Conservation (phyloP, 192 early-diverging fungal genomes). For the Rhizophagus clarus region DNA sequence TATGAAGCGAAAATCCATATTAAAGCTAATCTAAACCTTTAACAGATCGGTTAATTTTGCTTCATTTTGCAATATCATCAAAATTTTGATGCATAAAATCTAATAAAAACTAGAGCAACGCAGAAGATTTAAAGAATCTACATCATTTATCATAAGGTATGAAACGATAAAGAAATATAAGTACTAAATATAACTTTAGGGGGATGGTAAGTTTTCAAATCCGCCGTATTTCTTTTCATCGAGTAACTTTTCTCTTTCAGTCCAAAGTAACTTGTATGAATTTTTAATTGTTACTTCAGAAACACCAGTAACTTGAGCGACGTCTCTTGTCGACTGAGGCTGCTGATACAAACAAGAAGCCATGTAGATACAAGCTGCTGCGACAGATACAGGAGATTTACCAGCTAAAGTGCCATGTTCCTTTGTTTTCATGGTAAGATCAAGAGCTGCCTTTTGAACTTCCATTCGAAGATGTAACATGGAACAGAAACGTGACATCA, state of each 20-base stretch:
- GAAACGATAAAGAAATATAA: too few species aligned
- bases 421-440: constrained; percentile 70
- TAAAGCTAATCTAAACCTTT: too few species aligned
- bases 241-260: constrained; percentile 57
- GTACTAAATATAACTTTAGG: neutral
- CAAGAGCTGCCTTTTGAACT: constrained; percentile 71
- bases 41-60: too few species aligned
- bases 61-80: too few species aligned
- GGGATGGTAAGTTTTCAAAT: constrained; percentile 16
- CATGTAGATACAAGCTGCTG: constrained; percentile 91
- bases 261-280: constrained; percentile 73
- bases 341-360: constrained; percentile 71
- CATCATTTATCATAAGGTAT: too few species aligned
- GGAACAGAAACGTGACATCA: constrained; percentile 81
- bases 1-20: neutral
- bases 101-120: too few species aligned
- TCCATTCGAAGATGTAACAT: constrained; percentile 68
- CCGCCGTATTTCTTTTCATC: constrained; percentile 32
- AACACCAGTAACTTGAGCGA: constrained; percentile 85
- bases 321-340: constrained; percentile 70
- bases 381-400: constrained; percentile 89
- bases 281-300: constrained; percentile 94
- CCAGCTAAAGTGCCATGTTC: constrained; percentile 87
- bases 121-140: neutral
- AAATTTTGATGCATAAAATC: too few species aligned